A percentile compares a stretch with the other conserved stretches of the same genome.
phyloP scores from a whole-genome alignment of 768 basidiomycete genomes.

The Ramaria sp. region DNA sequence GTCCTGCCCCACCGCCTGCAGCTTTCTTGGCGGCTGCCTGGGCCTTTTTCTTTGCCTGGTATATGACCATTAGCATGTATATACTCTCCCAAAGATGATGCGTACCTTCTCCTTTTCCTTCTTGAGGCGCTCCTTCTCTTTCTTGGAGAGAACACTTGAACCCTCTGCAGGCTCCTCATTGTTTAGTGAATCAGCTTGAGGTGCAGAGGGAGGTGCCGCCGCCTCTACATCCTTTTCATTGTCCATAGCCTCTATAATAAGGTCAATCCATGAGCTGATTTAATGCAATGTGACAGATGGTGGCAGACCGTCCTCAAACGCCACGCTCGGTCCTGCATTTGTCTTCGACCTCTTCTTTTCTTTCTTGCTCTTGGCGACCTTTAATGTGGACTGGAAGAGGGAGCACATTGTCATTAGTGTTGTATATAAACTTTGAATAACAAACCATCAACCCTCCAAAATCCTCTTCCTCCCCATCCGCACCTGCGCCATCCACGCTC shows the following conservation, averaged over 20 bases:
- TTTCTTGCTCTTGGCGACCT: conserved; percentile 37
- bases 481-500: conserved; percentile 28
- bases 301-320: conserved; percentile 16
- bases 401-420: neutral
- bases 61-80: neutral
- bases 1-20: conserved; percentile 18
- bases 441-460: conserved; percentile 69
- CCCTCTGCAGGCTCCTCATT: conserved; percentile 44
- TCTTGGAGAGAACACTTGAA: conserved; percentile 73
- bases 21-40: conserved; percentile 80
- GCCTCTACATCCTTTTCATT: conserved; percentile 12
- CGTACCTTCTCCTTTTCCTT: conserved; percentile 91
- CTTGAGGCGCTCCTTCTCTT: conserved; percentile 95
- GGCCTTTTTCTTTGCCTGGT: conserved; percentile 88
- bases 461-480: conserved; percentile 51
- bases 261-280: no score
- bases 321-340: conserved; percentile 24
- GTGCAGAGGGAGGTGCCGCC: conserved; percentile 17
- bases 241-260: conserved; percentile 2
- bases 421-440: neutral
- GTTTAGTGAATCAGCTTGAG: conserved; percentile 23
- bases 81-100: neutral
- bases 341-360: conserved; percentile 49
- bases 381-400: conserved; percentile 47
- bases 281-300: no score